A percentile compares a stretch with the other conserved stretches of the same genome.
phyloP scores from a whole-genome alignment of 331 rosid genomes.

The Phaseolus coccineus region DNA sequence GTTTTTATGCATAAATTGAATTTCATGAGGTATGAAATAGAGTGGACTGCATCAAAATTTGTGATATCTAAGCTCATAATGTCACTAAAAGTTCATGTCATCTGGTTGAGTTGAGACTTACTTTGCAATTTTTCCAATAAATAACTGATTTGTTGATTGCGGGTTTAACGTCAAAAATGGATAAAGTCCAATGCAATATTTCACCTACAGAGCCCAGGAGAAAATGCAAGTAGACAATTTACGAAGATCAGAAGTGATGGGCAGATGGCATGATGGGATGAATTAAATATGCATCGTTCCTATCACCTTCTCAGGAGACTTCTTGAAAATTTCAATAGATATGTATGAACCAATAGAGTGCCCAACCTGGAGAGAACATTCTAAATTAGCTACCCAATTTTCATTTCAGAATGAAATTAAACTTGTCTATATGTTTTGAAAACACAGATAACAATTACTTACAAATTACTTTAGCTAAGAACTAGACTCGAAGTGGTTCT shows the following conservation, averaged over 20 bases:
- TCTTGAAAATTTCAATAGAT: slow-evolving; percentile 63
- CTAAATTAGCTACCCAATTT: slow-evolving; percentile 41
- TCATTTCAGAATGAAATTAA: slow-evolving; percentile 28
- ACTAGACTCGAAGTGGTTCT: slow-evolving; percentile 25
- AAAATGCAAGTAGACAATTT: slow-evolving; percentile 41
- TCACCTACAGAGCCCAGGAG: slow-evolving; percentile 62
- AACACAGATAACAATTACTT: slow-evolving; percentile 4
- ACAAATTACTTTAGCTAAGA: slow-evolving; percentile 31
- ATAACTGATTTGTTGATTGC: slow-evolving; percentile 58
- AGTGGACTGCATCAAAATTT: slow-evolving; percentile 36
- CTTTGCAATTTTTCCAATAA: slow-evolving; percentile 63
- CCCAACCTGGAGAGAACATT: slow-evolving; percentile 72
- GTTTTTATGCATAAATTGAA: slow-evolving; percentile 17
- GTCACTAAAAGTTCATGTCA: slow-evolving; percentile 12
- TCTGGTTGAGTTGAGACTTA: slow-evolving; percentile 41
- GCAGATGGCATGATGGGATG: slow-evolving; percentile 30
- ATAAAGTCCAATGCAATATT: slow-evolving; percentile 72
- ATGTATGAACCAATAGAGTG: slow-evolving; percentile 93
- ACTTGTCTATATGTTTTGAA: slow-evolving; percentile 24
- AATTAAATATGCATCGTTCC: slow-evolving; percentile 28
- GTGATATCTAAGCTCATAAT: slow-evolving; percentile 24
- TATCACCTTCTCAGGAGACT: slow-evolving; percentile 69
- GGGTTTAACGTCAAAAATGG: slow-evolving; percentile 81
- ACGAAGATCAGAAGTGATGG: slow-evolving; percentile 40
- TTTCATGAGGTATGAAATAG: not conserved